Conservation (phyloP, 2,329 filamentous ascomycete species). For the Alternaria solani region DNA sequence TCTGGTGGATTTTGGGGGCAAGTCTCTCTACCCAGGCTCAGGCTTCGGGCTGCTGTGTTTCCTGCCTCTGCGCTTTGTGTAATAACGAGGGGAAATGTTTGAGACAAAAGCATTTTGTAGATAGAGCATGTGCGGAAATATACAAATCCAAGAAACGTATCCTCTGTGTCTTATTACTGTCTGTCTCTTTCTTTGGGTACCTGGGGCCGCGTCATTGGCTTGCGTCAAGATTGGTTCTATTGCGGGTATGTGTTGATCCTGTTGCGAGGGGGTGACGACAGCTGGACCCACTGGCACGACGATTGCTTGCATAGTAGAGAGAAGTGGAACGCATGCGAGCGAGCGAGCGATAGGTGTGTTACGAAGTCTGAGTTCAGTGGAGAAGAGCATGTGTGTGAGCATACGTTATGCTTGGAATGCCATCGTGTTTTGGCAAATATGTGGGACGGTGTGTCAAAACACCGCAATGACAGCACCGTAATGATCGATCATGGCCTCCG, state of each 20-base stretch:
- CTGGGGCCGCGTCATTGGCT: neutral
- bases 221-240: neutral
- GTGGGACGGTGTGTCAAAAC: no score
- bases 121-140: constrained; percentile 9
- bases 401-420: no score
- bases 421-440: no score
- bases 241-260: neutral
- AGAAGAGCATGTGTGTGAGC: no score
- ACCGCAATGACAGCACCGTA: no score
- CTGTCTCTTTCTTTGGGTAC: neutral
- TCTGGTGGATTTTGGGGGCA: constrained; percentile 2
- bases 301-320: neutral
- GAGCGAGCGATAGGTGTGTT: no score
- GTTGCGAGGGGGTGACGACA: neutral
- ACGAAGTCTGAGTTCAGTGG: no score
- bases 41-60: neutral
- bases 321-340: no score
- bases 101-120: constrained; percentile 4
- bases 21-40: neutral
- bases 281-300: neutral
- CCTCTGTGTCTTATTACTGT: neutral
- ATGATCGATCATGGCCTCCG: no score
- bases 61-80: neutral
- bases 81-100: neutral
- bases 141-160: constrained; percentile 3